A percentile compares a stretch with the other conserved stretches of the same genome.
Evolutionary conservation across 495 filamentous ascomycete species (phyloP).

Genomic region (Parathielavia hyrcaniae): DNA sequence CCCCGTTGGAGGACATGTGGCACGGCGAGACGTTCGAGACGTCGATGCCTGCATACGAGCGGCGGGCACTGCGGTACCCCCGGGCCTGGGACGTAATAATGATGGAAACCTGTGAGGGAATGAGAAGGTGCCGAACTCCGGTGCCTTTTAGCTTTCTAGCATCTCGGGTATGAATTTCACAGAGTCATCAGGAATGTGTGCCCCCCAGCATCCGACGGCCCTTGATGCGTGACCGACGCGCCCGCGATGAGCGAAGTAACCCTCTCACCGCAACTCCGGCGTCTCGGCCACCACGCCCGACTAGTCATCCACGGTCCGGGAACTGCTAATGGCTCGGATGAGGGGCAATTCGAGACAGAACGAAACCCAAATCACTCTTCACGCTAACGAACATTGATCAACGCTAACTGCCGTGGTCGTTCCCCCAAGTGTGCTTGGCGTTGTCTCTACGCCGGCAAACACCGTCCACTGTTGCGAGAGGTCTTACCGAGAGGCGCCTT

Average conservation of each 20-base stretch:
- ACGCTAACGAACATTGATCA: not conserved
- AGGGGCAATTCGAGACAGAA: not conserved
- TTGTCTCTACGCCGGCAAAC: not conserved
- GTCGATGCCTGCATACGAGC: not conserved
- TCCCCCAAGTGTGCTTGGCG: not conserved
- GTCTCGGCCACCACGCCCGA: slow-evolving; percentile 13
- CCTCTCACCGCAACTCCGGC: slow-evolving; percentile 27
- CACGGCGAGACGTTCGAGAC: slow-evolving; percentile 5
- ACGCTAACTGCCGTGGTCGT: not conserved
- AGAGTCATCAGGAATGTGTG: slow-evolving; percentile 23
- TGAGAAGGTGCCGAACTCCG: too few relatives aligned
- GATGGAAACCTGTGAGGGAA: not conserved
- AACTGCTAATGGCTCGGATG: slow-evolving; percentile 8
- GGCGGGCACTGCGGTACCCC: too few relatives aligned
- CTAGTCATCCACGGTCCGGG: slow-evolving; percentile 12
- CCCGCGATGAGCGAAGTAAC: slow-evolving; percentile 11
- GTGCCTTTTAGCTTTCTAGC: too few relatives aligned
- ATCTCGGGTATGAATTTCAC: too few relatives aligned
- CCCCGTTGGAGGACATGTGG: not conserved
- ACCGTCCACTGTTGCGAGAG: too few relatives aligned
- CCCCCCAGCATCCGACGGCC: slow-evolving; percentile 19
- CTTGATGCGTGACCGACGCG: slow-evolving; percentile 14
- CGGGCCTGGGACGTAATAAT: too few relatives aligned
- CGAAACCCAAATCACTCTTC: not conserved
- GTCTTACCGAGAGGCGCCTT: too few relatives aligned